These are phyloP conservation scores for Talaromyces sp. DNA, from an alignment of 2,329 filamentous ascomycete species.

Conservation along the genomic window DNA sequence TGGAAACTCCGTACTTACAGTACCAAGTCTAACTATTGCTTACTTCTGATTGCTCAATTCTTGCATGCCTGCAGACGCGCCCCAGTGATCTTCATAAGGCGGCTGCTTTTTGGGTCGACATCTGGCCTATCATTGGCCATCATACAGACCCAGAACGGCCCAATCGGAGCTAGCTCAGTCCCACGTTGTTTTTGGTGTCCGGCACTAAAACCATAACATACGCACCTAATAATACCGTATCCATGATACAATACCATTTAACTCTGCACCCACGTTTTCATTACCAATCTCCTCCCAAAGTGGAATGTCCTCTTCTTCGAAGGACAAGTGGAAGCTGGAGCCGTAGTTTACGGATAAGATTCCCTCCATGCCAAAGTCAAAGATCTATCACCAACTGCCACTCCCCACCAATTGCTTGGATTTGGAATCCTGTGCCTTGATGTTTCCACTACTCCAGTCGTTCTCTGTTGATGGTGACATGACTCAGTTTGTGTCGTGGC, in stretches of 20 bases:
- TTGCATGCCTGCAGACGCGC: slow-evolving; percentile 5
- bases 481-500: no score
- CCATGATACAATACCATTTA: background rate
- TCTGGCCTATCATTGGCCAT: background rate
- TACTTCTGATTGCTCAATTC: slow-evolving; percentile 3
- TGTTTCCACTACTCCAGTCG: background rate
- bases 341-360: slow-evolving; percentile 3
- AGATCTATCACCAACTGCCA: background rate
- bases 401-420: background rate
- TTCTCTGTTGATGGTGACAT: background rate
- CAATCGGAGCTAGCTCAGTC: background rate
- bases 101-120: slow-evolving; percentile 18
- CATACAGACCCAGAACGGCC: background rate
- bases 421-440: background rate
- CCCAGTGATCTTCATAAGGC: slow-evolving; percentile 18
- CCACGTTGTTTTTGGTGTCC: slow-evolving; percentile 9
- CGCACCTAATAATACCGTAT: background rate
- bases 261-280: background rate
- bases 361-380: background rate
- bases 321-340: background rate
- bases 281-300: slow-evolving; percentile 1
- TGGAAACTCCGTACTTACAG: background rate
- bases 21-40: no score
- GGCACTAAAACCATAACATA: background rate
- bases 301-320: slow-evolving; percentile 9